These are phyloP conservation scores for Trichothecium roseum DNA, from an alignment of 2,329 filamentous ascomycete species.

Conservation along the genomic window DNA sequence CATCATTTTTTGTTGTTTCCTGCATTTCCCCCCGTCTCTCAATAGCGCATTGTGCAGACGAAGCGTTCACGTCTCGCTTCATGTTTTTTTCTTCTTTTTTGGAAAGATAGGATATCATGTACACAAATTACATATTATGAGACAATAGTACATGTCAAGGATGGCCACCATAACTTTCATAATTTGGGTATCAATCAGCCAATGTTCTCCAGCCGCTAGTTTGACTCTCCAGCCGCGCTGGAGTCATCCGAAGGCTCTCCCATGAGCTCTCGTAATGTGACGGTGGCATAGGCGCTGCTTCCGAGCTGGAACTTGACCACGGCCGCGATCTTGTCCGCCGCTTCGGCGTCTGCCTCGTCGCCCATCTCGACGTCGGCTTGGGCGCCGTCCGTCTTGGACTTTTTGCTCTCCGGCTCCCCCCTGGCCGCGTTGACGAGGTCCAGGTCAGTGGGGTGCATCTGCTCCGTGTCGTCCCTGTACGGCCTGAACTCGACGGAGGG, in stretches of 20 bases:
- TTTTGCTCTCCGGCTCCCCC: conserved; percentile 9
- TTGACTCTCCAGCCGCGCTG: neutral
- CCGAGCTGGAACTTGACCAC: conserved; percentile 67
- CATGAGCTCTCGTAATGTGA: conserved; percentile 72
- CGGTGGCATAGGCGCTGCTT: conserved; percentile 75
- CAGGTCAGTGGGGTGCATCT: conserved; percentile 82
- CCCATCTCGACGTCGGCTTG: conserved; percentile 6
- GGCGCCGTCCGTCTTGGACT: conserved; percentile 7
- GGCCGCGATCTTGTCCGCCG: conserved; percentile 43
- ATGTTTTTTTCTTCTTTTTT: too few species aligned
- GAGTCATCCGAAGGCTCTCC: conserved; percentile 23
- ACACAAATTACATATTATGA: too few species aligned
- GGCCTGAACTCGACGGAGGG: conserved; percentile 58
- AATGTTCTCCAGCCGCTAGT: neutral
- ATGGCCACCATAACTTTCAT: too few species aligned
- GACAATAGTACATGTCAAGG: too few species aligned
- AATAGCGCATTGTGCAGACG: too few species aligned
- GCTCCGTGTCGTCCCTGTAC: conserved; percentile 64
- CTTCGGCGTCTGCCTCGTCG: conserved; percentile 6
- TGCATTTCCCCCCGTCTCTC: too few species aligned
- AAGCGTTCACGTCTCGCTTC: too few species aligned
- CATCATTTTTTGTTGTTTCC: too few species aligned
- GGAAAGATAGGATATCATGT: too few species aligned
- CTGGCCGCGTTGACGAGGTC: conserved; percentile 48
- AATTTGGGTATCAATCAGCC: too few species aligned